A percentile compares a stretch with the other conserved stretches of the same genome.
These are phyloP conservation scores for Quercus gilva DNA, from an alignment of 306 rosid species.

Conservation along the genomic window DNA sequence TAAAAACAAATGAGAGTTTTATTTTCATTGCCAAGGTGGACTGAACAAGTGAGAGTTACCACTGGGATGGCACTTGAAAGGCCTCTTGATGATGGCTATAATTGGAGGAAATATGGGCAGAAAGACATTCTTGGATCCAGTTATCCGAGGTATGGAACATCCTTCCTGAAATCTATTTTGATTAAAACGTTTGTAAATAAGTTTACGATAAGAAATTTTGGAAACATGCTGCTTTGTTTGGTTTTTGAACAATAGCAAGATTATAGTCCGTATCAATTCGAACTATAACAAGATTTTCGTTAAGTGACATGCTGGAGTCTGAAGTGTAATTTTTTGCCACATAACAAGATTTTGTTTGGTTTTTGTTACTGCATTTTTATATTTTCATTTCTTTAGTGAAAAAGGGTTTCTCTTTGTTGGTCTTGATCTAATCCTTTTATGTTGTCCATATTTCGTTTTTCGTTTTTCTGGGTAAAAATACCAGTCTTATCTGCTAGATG, in stretches of 20 bases:
- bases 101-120: slow-evolving; percentile 95
- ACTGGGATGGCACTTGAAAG: slow-evolving; percentile 68
- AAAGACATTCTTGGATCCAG: slow-evolving; percentile 83
- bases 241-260: too few relatives aligned
- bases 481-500: slow-evolving; percentile 12
- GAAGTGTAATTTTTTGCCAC: too few relatives aligned
- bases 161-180: neutral
- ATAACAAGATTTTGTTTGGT: too few relatives aligned
- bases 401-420: slow-evolving; percentile 70
- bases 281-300: too few relatives aligned
- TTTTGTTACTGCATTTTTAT: too few relatives aligned
- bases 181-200: too few relatives aligned
- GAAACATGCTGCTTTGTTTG: too few relatives aligned
- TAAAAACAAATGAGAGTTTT: too few relatives aligned
- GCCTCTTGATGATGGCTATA: slow-evolving; percentile 81
- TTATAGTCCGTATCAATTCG: too few relatives aligned
- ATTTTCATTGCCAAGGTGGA: slow-evolving; percentile 53
- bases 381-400: slow-evolving; percentile 54
- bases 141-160: slow-evolving; percentile 56
- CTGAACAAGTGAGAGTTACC: slow-evolving; percentile 44
- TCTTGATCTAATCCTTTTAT: neutral
- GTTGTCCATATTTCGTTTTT: neutral
- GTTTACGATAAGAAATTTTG: too few relatives aligned
- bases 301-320: too few relatives aligned
- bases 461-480: neutral